Conservation (phyloP, 345 rosid species). For the Gossypium herbaceum region DNA sequence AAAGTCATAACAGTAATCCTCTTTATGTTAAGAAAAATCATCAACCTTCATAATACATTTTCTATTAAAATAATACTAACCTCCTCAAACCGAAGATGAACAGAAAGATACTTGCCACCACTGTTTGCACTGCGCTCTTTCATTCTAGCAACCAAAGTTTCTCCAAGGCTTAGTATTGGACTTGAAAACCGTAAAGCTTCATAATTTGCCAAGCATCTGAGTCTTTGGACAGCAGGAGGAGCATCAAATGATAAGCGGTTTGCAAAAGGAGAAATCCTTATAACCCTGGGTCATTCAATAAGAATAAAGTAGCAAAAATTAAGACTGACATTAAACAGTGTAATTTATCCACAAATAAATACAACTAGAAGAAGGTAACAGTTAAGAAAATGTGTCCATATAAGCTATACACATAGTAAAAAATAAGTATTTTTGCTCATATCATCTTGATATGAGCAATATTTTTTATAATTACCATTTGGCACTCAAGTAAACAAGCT, state of each 20-base stretch:
- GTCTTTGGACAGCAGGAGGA: slow-evolving; percentile 86
- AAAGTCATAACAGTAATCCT: not conserved
- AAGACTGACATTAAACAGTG: not conserved
- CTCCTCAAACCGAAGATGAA: slow-evolving; percentile 99
- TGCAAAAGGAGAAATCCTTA: slow-evolving; percentile 98
- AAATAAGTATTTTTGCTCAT: not conserved
- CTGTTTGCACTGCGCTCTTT: slow-evolving; percentile 75
- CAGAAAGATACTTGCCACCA: slow-evolving; percentile 84
- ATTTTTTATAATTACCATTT: not conserved
- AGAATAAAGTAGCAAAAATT: slow-evolving; percentile 16
- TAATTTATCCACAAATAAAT: no score
- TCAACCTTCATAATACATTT: not conserved
- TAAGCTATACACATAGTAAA: not conserved
- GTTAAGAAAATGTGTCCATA: not conserved
- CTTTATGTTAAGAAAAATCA: not conserved
- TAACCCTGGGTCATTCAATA: slow-evolving; percentile 54
- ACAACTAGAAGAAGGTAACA: no score
- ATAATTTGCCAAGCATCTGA: slow-evolving; percentile 92
- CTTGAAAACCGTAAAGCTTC: slow-evolving; percentile 76
- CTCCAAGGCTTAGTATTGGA: slow-evolving; percentile 73
- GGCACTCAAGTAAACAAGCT: not conserved
- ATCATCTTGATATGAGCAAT: not conserved
- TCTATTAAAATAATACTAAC: slow-evolving; percentile 40
- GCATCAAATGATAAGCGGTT: slow-evolving; percentile 95
- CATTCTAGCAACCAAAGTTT: slow-evolving; percentile 88